Percentiles rank a stretch among this genome's conserved stretches.
Evolutionary conservation across 192 early-diverging fungal species (phyloP).

Genomic region (Coemansia sp.): DNA sequence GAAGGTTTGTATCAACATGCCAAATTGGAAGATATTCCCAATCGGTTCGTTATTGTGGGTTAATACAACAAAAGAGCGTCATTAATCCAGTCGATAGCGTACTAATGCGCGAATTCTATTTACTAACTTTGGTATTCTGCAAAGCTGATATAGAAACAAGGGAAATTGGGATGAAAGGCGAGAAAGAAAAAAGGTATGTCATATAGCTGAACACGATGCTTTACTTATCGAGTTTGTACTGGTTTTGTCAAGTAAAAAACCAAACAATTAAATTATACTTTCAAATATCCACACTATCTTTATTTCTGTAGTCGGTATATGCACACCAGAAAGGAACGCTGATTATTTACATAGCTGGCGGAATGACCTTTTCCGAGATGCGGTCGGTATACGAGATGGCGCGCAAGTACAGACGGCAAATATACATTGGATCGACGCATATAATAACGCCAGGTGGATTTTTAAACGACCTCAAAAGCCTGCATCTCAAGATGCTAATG

Average conservation of each 20-base stretch:
- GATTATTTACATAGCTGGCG: conserved; percentile 53
- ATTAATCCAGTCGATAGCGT: too few species aligned
- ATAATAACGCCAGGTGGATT: conserved; percentile 53
- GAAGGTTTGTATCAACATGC: conserved; percentile 43
- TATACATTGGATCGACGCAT: conserved; percentile 57
- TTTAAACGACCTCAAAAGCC: conserved; percentile 44
- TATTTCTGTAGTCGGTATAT: conserved; percentile 1
- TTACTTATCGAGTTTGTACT: too few species aligned
- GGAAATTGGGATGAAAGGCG: conserved; percentile 4
- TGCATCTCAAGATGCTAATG: conserved; percentile 36
- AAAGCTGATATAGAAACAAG: conserved; percentile 5
- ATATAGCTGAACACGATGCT: too few species aligned
- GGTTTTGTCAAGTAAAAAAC: too few species aligned
- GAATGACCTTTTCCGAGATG: conserved; percentile 53
- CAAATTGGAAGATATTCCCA: too few species aligned
- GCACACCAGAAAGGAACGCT: conserved; percentile 24
- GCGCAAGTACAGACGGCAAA: conserved; percentile 33
- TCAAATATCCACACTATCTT: too few species aligned
- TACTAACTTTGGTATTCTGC: background rate
- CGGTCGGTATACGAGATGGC: conserved; percentile 53
- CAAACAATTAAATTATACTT: background rate
- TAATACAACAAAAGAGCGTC: too few species aligned
- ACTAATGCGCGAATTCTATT: too few species aligned
- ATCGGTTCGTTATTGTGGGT: too few species aligned
- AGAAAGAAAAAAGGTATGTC: background rate